Base-by-base conservation (phyloP, 495 filamentous ascomycete genomes). In the Margaritispora aquatica region DNA sequence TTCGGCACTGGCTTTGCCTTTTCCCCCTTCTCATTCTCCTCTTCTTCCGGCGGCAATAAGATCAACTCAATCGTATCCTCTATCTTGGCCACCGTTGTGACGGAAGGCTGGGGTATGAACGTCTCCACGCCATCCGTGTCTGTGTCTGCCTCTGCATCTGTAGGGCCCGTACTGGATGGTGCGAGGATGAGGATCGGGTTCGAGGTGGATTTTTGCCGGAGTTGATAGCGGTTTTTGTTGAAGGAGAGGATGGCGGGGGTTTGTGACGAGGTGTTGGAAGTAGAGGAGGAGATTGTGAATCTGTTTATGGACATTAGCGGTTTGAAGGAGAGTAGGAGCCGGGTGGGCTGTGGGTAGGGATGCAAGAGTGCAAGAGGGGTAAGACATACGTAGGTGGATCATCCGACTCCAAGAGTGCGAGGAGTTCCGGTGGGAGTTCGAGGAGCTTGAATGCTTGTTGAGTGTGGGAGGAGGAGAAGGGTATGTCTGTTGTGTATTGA, bases 161-260 rank as follows among this genome's bases (percentile, higher is more conserved):
- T 63, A 1, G 67, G 59, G 8, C 59, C 2, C 2, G 57, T 50
- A 17, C 59, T 60, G 4, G 63, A 68, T 20, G 89, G 80, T 26
- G 76, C 70, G 26, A 90, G 75, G 8, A 96, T 68, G 70, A 90
- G 88, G 34, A 96, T 73, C 5, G 87, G 87, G 68, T 97, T 97
- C 17, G 91, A 96, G 0, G 91, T 93, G 67, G 93, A 90, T 61
- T 96, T 91, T 71, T 96, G 90, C 20, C 89, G 89, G 52, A 96
- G 77, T 27, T 84, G 84, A 76, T 86, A 97, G 20, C 87, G 92
- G 68, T 84, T 77, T 17, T 76, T 86, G 88, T 69, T 84, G 90
- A 60, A 97, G 78, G 55, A 94, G 82, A 44, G 88, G 87, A 59
- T 86, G 84, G 61, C 84, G 78, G 2, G 74, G 70, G n/a, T n/a